Base-by-base conservation (phyloP, 306 rosid species). In the Delonix regia region DNA sequence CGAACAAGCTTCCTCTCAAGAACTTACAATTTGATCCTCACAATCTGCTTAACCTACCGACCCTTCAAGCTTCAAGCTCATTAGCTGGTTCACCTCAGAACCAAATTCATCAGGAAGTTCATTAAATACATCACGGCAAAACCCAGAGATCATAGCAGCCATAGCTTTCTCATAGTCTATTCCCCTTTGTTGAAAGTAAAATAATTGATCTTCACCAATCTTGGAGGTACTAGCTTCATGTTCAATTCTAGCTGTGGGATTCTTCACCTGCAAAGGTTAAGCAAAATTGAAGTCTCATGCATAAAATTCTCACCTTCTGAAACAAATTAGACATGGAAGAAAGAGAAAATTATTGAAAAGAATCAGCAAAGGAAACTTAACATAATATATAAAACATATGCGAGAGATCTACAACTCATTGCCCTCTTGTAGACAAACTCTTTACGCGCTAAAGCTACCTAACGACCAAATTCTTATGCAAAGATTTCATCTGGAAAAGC, bases 111-210 rank as follows among this genome's bases (percentile, higher is more conserved):
- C 97, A 1, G 98, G 98, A 81, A 94, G 98, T 85, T 94, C 97
- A 57, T 94, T 92, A 73, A 94, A 94, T 78, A 94, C 98, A 48
- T 90, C 98, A 39, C 89, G 92, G 77, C 98, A 94, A 78, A 94
- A 94, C 56, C 98, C 97, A 60, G 96, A 92, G 73, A 94, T 94
- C 98, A 94, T 94, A 69, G 98, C 98, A 71, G 98, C 97, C 97
- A 92, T 94, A 82, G 98, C 98, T 56, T 80, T 94, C 74, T 92
- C 98, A 62, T 92, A 89, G 70, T 90, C 96, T 33, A 94, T 92
- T 82, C 98, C 98, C 81, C 98, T 94, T 63, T 94, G 98, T 76
- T 94, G 98, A 81, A 94, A 92, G 84, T 94, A 94, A 70, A 94
- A 92, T 64, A 94, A 87, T 65, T 94, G 97, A 76, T 94, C 98